Conservation (phyloP, 352 stramenopile species). For the Elongisporangium anandrum region DNA sequence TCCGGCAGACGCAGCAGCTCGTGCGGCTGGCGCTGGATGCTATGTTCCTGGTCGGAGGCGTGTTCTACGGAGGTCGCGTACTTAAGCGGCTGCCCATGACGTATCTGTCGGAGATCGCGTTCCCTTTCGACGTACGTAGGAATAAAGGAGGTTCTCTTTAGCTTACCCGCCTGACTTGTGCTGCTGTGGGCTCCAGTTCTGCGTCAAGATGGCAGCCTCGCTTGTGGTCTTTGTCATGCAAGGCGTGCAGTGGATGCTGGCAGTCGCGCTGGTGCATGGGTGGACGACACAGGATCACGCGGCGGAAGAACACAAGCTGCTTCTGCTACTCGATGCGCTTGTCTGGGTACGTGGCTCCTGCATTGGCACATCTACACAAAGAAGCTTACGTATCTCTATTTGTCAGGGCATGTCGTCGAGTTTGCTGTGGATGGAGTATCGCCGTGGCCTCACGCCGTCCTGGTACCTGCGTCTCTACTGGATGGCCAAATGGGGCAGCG, state of each 20-base stretch:
- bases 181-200: constrained; percentile 32
- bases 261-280: not conserved
- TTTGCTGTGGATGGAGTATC: constrained; percentile 79
- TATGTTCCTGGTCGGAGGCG: constrained; percentile 48
- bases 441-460: constrained; percentile 51
- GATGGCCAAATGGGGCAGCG: constrained; percentile 49
- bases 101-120: constrained; percentile 74
- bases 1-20: constrained; percentile 9
- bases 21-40: constrained; percentile 25
- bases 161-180: not conserved
- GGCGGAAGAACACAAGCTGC: constrained; percentile 25
- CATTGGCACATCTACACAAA: not conserved
- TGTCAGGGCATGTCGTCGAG: constrained; percentile 33
- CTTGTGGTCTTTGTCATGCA: constrained; percentile 42
- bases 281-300: not conserved
- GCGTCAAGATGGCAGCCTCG: constrained; percentile 50
- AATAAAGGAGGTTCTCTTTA: not conserved
- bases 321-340: constrained; percentile 49
- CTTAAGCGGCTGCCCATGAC: constrained; percentile 58
- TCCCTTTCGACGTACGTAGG: constrained; percentile 53
- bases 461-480: constrained; percentile 55
- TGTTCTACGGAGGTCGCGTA: constrained; percentile 46
- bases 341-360: constrained; percentile 36
- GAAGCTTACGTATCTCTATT: not conserved
- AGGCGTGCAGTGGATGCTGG: constrained; percentile 33